phyloP scores from a whole-genome alignment of 2,329 filamentous ascomycete species.

The Penicillium sp. region DNA sequence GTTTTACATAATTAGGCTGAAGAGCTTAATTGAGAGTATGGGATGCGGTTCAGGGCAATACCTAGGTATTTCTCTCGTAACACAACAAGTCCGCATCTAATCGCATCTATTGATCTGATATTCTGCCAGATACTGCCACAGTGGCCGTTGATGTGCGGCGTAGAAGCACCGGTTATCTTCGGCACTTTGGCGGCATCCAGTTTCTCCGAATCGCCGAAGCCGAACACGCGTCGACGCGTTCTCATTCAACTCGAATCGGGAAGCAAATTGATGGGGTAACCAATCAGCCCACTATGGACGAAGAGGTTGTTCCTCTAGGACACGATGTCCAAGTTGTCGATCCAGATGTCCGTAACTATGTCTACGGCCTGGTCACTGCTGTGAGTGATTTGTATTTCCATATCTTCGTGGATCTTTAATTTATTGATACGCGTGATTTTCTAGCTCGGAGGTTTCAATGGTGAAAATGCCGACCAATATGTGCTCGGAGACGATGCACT shows the following conservation, averaged over 20 bases:
- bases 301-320: slow-evolving; percentile 39
- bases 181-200: slow-evolving; percentile 17
- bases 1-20: too few species aligned
- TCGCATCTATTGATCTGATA: not conserved
- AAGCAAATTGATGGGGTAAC: slow-evolving; percentile 11
- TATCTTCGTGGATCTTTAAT: slow-evolving; percentile 17
- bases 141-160: not conserved
- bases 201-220: slow-evolving; percentile 25
- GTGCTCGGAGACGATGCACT: slow-evolving; percentile 89
- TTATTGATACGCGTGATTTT: slow-evolving; percentile 9
- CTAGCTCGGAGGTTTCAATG: slow-evolving; percentile 79
- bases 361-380: slow-evolving; percentile 90
- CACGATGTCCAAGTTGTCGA: slow-evolving; percentile 66
- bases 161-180: slow-evolving; percentile 24
- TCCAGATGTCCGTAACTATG: slow-evolving; percentile 86
- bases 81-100: not conserved
- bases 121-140: slow-evolving; percentile 1
- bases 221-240: slow-evolving; percentile 26
- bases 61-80: too few species aligned
- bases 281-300: slow-evolving; percentile 39
- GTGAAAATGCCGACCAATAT: slow-evolving; percentile 78
- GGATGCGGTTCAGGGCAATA: too few species aligned
- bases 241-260: slow-evolving; percentile 18
- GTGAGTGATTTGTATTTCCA: slow-evolving; percentile 54
- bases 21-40: too few species aligned